A percentile compares a stretch with the other conserved stretches of the same genome.
phyloP scores from a whole-genome alignment of 2,329 filamentous ascomycete genomes.

The Xylariaceae sp. region DNA sequence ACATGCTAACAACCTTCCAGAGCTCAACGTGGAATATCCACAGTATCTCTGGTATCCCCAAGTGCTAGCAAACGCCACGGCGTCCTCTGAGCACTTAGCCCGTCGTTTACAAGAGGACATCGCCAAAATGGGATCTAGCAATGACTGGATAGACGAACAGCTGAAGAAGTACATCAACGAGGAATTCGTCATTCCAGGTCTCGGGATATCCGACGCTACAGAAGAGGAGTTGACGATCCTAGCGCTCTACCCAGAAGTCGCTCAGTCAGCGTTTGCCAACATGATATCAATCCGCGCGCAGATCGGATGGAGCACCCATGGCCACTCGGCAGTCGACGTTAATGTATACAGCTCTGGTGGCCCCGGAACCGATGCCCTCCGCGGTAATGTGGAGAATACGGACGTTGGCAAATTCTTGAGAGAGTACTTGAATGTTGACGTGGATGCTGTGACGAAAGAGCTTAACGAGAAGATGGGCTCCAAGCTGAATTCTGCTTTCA shows the following conservation, averaged over 20 bases:
- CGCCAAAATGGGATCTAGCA: slow-evolving; percentile 39
- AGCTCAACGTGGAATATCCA: slow-evolving; percentile 59
- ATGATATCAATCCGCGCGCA: slow-evolving; percentile 89
- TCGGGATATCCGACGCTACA: slow-evolving; percentile 79
- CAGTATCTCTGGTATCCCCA: slow-evolving; percentile 80
- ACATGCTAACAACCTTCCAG: slow-evolving; percentile 36
- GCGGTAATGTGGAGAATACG: slow-evolving; percentile 93
- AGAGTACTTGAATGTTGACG: slow-evolving; percentile 79
- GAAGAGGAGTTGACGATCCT: slow-evolving; percentile 74
- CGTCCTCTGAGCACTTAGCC: slow-evolving; percentile 76
- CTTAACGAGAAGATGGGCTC: slow-evolving; percentile 63
- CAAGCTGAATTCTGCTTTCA: slow-evolving; percentile 24
- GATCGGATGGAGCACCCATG: slow-evolving; percentile 93
- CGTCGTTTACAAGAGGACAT: slow-evolving; percentile 68
- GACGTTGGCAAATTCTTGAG: slow-evolving; percentile 85
- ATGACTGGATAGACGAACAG: slow-evolving; percentile 44
- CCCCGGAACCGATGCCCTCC: slow-evolving; percentile 66
- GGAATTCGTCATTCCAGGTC: slow-evolving; percentile 69
- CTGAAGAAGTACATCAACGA: slow-evolving; percentile 71
- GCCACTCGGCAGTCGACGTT: slow-evolving; percentile 91
- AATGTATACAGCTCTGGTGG: slow-evolving; percentile 90
- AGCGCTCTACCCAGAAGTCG: slow-evolving; percentile 61
- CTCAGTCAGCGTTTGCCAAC: slow-evolving; percentile 71
- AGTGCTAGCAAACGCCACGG: slow-evolving; percentile 77
- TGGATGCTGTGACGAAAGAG: slow-evolving; percentile 78